These are phyloP conservation scores for Geranium rotundifolium DNA, from an alignment of 345 rosid genomes.

Conservation along the genomic window DNA sequence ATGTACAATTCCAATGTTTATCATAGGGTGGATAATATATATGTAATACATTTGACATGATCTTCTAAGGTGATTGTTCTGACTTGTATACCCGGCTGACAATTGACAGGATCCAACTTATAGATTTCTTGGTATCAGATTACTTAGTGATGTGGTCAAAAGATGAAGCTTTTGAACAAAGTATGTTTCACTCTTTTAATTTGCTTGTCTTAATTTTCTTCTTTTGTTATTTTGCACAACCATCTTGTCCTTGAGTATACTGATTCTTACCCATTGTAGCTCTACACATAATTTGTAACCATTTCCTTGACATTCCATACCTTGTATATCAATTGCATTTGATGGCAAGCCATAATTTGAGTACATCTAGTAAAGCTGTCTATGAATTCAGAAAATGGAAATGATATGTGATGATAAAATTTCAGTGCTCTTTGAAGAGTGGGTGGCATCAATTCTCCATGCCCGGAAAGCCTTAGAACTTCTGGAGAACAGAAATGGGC, in stretches of 20 bases:
- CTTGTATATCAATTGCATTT: not conserved
- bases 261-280: not conserved
- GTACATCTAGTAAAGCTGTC: not conserved
- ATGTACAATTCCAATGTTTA: not conserved
- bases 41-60: not conserved
- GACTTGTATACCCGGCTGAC: slow-evolving; percentile 12
- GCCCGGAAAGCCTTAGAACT: slow-evolving; percentile 52
- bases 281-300: not conserved
- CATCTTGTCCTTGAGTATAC: not conserved
- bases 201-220: not conserved
- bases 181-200: slow-evolving; percentile 20
- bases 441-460: slow-evolving; percentile 53
- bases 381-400: not conserved
- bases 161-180: slow-evolving; percentile 35
- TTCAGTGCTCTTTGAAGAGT: slow-evolving; percentile 66
- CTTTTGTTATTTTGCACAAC: not conserved
- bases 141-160: slow-evolving; percentile 50
- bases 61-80: no score
- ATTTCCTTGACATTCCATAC: not conserved
- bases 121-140: slow-evolving; percentile 64
- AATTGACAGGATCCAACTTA: slow-evolving; percentile 62
- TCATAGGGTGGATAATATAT: not conserved
- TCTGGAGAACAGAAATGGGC: slow-evolving; percentile 65
- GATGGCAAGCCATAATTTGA: not conserved
- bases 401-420: slow-evolving; percentile 7